phyloP scores from a whole-genome alignment of 164 flowering plant species.

The Vitis cinerea region DNA sequence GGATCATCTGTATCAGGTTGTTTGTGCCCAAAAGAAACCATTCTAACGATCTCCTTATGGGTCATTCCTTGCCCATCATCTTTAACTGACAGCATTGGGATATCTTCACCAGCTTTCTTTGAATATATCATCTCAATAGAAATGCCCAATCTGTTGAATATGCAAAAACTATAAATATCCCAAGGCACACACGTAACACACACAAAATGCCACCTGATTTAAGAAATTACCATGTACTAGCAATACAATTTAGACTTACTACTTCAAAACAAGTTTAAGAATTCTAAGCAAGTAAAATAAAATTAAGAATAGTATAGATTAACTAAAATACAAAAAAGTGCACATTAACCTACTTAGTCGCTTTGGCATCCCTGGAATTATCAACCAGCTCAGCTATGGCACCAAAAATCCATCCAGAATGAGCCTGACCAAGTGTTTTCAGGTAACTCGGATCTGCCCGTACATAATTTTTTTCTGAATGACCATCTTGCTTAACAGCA shows the following conservation, averaged over 20 bases:
- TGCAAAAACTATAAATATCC: not conserved
- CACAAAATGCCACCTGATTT: too few species aligned
- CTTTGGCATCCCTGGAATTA: slow-evolving; percentile 66
- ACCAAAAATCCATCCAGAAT: slow-evolving; percentile 65
- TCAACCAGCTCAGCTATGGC: slow-evolving; percentile 71
- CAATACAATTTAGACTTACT: too few species aligned
- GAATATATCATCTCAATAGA: slow-evolving; percentile 33
- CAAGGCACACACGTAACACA: too few species aligned
- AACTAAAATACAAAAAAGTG: not conserved
- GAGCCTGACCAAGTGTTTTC: slow-evolving; percentile 47
- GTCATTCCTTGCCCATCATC: slow-evolving; percentile 71
- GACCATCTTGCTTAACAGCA: not conserved
- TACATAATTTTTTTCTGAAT: slow-evolving; percentile 24
- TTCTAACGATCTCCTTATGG: slow-evolving; percentile 43
- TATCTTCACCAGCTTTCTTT: slow-evolving; percentile 26
- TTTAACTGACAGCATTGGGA: slow-evolving; percentile 50
- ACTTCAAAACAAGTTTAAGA: too few species aligned
- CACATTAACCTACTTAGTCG: slow-evolving; percentile 34
- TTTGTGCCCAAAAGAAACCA: slow-evolving; percentile 56
- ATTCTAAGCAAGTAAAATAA: not conserved
- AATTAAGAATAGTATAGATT: not conserved
- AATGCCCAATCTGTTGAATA: slow-evolving; percentile 39
- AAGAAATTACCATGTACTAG: too few species aligned
- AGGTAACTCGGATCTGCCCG: slow-evolving; percentile 44
- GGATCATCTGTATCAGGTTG: slow-evolving; percentile 45